Evolutionary conservation across 177 flowering plant species (phyloP), one percentile per base, ranked within the genome.

Genomic region (Vitis hybrid): DNA sequence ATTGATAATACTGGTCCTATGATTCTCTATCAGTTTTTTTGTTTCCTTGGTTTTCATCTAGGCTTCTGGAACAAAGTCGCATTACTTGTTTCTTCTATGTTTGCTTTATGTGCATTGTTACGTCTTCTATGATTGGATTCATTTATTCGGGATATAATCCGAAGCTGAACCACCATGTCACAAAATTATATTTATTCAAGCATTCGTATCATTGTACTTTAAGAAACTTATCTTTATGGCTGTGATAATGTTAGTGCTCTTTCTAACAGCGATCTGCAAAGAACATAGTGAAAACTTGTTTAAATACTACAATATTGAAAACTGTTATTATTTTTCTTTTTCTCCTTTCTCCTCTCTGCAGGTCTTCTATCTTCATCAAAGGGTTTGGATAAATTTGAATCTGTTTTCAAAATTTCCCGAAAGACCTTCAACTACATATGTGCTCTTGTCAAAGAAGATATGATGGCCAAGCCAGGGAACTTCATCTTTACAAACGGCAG

Each of bases 391-490:
- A 78, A 66, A 68, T 86, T 89, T 73, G 77, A 87, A 75, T 80
- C 86, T 23, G 72, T 90, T 55, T 86, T 91, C 80, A 84, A 80
- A 79, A 77, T 93, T 21, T 88, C 94, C 13, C 78, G 85, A 68
- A 91, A 79, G 76, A 91, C 97, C 30, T 93, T 91, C 71, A 75
- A 87, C 73, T 91, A 93, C 75, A 89, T 93, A 56, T 90, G 92
- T 72, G 85, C 92, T 10, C 89, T 93, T 62, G 97, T 89, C 71
- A 81, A 79, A 71, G 95, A 86, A 8, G 86, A 86, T 73, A 71
- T 89, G 84, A 76, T 73, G 77, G 81, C 85, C 5, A 93, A 83
- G 75, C 61, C 81, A 14, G 74, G 85, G 3, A 76, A 76, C 61
- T 87, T 82, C 14, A 13, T 72, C n/a, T 80, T 77, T 64, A 23